Conservation (phyloP, 345 rosid genomes). For the Orychophragmus violaceus region DNA sequence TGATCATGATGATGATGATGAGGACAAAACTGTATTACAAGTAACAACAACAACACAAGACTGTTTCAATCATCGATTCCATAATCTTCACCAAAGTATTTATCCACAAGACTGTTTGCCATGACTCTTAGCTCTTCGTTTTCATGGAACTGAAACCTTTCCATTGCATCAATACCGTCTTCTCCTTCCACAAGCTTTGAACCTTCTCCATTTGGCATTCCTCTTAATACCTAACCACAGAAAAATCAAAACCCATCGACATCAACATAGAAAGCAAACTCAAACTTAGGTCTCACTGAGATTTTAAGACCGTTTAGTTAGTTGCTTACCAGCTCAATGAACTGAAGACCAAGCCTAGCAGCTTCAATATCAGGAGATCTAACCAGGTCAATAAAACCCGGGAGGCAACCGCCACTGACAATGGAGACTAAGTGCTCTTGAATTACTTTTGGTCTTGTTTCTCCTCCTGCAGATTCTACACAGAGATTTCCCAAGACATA, state of each 20-base stretch:
- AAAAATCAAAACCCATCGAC: not conserved
- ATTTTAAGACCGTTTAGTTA: conserved; percentile 1
- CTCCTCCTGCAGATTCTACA: conserved; percentile 67
- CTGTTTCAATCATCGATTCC: conserved; percentile 57
- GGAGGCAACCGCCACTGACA: conserved; percentile 68
- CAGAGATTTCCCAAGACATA: conserved; percentile 93
- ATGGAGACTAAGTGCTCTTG: conserved; percentile 72
- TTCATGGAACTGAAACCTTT: conserved; percentile 91
- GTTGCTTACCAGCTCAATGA: conserved; percentile 83
- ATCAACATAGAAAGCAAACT: not conserved
- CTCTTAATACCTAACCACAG: conserved; percentile 64
- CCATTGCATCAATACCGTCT: conserved; percentile 98
- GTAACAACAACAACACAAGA: conserved; percentile 23
- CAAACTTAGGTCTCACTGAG: not conserved
- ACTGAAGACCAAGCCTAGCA: conserved; percentile 89
- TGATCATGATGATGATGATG: conserved; percentile 12
- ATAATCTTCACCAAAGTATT: conserved; percentile 86
- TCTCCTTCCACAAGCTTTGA: conserved; percentile 78
- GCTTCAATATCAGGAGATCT: conserved; percentile 84
- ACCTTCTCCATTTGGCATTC: conserved; percentile 88
- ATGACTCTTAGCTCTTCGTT: conserved; percentile 87
- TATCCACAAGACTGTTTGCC: conserved; percentile 88
- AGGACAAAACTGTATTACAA: conserved; percentile 16
- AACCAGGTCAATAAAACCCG: conserved; percentile 76
- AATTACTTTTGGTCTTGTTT: conserved; percentile 57